Evolutionary conservation across 306 rosid genomes (phyloP).

Genomic region (Begonia fuchsioides): DNA sequence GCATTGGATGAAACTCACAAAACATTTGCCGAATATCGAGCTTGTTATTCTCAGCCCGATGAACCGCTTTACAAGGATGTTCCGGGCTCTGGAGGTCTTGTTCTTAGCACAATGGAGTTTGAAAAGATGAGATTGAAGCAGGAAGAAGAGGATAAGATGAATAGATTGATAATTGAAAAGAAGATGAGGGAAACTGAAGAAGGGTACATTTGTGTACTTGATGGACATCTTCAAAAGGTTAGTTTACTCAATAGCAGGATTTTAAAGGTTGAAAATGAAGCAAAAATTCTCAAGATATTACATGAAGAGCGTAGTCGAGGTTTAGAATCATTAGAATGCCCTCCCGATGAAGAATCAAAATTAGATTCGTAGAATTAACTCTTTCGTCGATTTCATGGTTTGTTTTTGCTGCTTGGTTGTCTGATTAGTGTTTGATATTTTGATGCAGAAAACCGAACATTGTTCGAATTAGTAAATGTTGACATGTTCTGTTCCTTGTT

Average conservation of each 20-base stretch:
- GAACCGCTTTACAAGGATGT: constrained; percentile 88
- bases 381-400: no score
- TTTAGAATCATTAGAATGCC: constrained; percentile 16
- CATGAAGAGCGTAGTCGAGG: constrained; percentile 22
- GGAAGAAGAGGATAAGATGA: constrained; percentile 70
- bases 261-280: constrained; percentile 26
- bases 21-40: constrained; percentile 54
- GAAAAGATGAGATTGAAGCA: constrained; percentile 55
- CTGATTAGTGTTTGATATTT: no score
- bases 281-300: constrained; percentile 32
- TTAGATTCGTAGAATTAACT: no score
- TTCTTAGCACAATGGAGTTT: constrained; percentile 60
- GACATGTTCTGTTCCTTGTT: no score
- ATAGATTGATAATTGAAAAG: constrained; percentile 24
- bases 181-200: constrained; percentile 36
- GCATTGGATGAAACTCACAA: constrained; percentile 58
- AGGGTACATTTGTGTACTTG: constrained; percentile 24
- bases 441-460: no score
- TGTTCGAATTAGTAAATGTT: no score
- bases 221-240: constrained; percentile 19
- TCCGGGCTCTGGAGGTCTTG: constrained; percentile 82
- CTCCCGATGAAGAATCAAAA: constrained; percentile 5
- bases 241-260: constrained; percentile 27
- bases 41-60: constrained; percentile 37
- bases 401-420: no score